These are phyloP conservation scores for Globisporangium spinosum DNA, from an alignment of 352 stramenopile genomes.

Conservation along the genomic window DNA sequence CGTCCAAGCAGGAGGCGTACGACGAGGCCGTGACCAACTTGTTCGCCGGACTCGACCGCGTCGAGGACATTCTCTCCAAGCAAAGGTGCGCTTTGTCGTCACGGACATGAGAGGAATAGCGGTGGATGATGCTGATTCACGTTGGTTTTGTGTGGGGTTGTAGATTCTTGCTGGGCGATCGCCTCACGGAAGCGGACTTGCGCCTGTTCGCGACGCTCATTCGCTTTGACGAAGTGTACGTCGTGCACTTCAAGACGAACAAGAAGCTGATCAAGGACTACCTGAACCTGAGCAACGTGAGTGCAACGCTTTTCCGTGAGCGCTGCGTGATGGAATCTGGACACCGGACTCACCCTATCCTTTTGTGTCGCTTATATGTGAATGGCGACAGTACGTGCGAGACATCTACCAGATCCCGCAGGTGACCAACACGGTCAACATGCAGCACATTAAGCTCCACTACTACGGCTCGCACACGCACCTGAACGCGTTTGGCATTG, in stretches of 20 bases:
- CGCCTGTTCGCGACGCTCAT: constrained; percentile 81
- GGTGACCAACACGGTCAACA: constrained; percentile 88
- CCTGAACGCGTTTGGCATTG: constrained; percentile 93
- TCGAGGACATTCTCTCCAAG: constrained; percentile 64
- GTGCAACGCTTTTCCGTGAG: constrained; percentile 5
- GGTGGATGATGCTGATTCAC: not conserved
- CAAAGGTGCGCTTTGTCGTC: constrained; percentile 30
- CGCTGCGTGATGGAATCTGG: not conserved
- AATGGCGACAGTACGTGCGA: constrained; percentile 47
- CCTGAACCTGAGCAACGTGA: constrained; percentile 79
- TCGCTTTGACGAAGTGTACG: constrained; percentile 83
- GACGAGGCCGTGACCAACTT: constrained; percentile 70
- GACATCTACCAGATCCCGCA: constrained; percentile 93
- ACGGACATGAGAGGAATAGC: constrained; percentile 2
- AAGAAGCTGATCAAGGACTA: constrained; percentile 87
- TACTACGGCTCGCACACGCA: constrained; percentile 94
- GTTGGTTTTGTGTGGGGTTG: not conserved
- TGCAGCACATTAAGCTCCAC: constrained; percentile 96
- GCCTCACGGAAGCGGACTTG: constrained; percentile 76
- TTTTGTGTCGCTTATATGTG: constrained; percentile 9
- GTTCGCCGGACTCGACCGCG: constrained; percentile 64
- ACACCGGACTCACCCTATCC: not conserved
- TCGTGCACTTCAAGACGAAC: constrained; percentile 88
- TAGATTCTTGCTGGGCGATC: constrained; percentile 54
- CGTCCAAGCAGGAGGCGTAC: constrained; percentile 86